Base-by-base conservation (phyloP, 164 flowering plant species). In the Liquidambar formosana region DNA sequence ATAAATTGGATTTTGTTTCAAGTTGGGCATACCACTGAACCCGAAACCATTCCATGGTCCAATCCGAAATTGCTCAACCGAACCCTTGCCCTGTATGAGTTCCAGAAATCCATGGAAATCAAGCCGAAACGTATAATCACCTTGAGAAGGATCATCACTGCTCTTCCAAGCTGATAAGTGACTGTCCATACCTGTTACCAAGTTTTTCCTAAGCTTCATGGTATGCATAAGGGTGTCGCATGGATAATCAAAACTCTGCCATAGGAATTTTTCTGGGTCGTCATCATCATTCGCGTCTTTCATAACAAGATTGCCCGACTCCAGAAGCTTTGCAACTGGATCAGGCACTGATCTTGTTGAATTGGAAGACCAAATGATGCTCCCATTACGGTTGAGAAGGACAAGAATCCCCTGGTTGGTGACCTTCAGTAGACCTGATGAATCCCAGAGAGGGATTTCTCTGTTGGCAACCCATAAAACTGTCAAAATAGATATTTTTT, bases 391-490 rank as follows among this genome's bases (percentile, higher is more conserved):
- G 8, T 19, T 13, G 19, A 68, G 14, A 15, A 78, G 64, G 0
- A 76, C 59, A 21, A 45, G 61, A n/a, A 54, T 61, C 4, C 78
- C 77, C 0, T 19, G 13, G 49, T 0, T 15, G 43, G 46, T 26
- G 14, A 81, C 45, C 21, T 2, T 68, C 23, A 81, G 27, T 5
- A 54, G 1, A 0, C 80, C 78, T 15, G 75, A 67, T 0, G 78
- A 48, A 45, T 56, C 72, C 2, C 51, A 63, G 62, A 81, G 52
- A 0, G 84, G 86, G 15, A 65, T 66, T 5, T 27, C 66, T n/a
- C 84, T 47, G 66, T 83, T 81, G 23, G 84, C 86, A 5, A 78
- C 82, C 82, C 84, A 83, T 14, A 83, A 78, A 54, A 73, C 70
- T 2, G 71, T 67, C 16, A 18, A 21, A 23, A 13, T 64, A 1